Percentiles rank a stretch among this genome's conserved stretches.
These are phyloP conservation scores for Boletus rufocinnamomeus DNA, from an alignment of 768 basidiomycete genomes.

Conservation along the genomic window DNA sequence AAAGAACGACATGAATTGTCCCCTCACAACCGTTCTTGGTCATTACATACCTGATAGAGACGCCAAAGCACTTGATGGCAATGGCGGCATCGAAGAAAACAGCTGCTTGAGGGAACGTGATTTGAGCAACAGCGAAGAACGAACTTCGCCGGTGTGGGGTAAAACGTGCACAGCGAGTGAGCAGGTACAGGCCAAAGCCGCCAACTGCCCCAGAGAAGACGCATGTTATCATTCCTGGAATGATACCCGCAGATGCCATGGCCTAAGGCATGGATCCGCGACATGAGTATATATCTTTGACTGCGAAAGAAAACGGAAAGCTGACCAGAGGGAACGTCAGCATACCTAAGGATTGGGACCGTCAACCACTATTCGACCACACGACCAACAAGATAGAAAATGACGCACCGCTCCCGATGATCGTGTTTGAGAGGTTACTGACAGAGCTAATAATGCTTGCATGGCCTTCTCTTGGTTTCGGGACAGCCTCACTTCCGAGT, in stretches of 20 bases:
- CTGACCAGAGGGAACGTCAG: slow-evolving; percentile 81
- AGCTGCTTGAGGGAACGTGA: slow-evolving; percentile 88
- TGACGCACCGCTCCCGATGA: slow-evolving; percentile 82
- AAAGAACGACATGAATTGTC: neutral
- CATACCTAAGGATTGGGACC: slow-evolving; percentile 58
- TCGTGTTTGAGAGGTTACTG: slow-evolving; percentile 85
- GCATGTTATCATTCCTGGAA: slow-evolving; percentile 91
- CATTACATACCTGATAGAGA: slow-evolving; percentile 75
- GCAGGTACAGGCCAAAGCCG: slow-evolving; percentile 85
- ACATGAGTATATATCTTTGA: neutral
- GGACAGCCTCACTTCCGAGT: slow-evolving; percentile 43
- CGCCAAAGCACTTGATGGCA: slow-evolving; percentile 95
- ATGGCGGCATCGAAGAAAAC: slow-evolving; percentile 93
- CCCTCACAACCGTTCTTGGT: neutral
- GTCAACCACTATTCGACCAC: neutral
- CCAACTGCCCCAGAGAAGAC: slow-evolving; percentile 74
- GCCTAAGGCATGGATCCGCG: slow-evolving; percentile 49
- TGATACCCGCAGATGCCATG: slow-evolving; percentile 85
- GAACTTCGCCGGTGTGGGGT: slow-evolving; percentile 75
- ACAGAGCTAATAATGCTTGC: slow-evolving; percentile 69
- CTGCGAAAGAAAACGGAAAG: neutral
- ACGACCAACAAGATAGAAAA: neutral
- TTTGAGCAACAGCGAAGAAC: slow-evolving; percentile 78
- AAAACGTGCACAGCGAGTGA: slow-evolving; percentile 79
- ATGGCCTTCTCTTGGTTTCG: slow-evolving; percentile 55